Evolutionary conservation across 2,329 filamentous ascomycete species (phyloP).

Genomic region (Daldinia eschscholtzii): DNA sequence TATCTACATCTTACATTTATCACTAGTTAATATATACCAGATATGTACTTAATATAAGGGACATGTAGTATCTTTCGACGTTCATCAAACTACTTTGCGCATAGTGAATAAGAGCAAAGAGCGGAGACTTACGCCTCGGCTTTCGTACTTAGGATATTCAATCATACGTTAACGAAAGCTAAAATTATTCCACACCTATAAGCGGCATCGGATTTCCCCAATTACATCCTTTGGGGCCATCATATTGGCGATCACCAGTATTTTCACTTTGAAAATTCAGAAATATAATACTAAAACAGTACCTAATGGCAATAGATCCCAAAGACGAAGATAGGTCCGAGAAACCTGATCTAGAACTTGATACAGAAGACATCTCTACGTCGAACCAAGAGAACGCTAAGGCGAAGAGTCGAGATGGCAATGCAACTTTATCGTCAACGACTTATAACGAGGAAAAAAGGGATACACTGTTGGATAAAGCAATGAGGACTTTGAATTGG

Average conservation of each 20-base stretch:
- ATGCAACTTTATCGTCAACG: not conserved
- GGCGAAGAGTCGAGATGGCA: not conserved
- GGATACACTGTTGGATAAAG: conserved; percentile 26
- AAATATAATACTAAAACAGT: not conserved
- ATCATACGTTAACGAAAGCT: conserved; percentile 5
- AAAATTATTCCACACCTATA: conserved; percentile 10
- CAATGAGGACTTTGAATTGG: conserved; percentile 61
- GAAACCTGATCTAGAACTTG: conserved; percentile 16
- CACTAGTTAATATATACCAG: too few species aligned
- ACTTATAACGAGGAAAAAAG: not conserved
- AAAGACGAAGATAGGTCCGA: conserved; percentile 23
- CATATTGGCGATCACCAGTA: not conserved
- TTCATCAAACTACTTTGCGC: not conserved
- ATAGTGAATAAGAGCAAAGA: not conserved
- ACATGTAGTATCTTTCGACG: not conserved
- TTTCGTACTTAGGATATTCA: not conserved
- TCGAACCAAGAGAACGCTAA: conserved; percentile 18
- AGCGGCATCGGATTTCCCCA: conserved; percentile 35
- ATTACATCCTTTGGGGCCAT: not conserved
- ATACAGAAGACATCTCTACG: conserved; percentile 17
- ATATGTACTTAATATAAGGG: too few species aligned
- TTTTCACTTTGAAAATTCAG: not conserved
- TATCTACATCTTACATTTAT: not conserved
- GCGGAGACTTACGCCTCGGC: not conserved
- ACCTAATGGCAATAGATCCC: conserved; percentile 10